Evolutionary conservation across 306 rosid genomes (phyloP).

Genomic region (Trichosanthes truncata): DNA sequence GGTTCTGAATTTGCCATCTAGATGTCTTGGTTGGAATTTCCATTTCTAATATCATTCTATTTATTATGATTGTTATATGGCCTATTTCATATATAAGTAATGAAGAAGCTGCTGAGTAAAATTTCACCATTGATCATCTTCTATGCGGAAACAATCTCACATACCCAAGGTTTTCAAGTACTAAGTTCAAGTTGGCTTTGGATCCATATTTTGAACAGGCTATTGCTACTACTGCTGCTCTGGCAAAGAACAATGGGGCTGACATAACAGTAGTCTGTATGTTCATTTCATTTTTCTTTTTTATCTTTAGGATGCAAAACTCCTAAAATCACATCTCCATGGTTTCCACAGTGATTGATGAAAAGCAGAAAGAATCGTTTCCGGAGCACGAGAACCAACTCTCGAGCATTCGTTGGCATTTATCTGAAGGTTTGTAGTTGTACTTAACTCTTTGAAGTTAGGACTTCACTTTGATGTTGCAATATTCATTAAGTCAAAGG

Average conservation of each 20-base stretch:
- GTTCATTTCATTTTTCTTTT: conserved; percentile 8
- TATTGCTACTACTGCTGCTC: conserved; percentile 60
- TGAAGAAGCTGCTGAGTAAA: background rate
- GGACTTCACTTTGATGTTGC: background rate
- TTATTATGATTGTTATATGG: background rate
- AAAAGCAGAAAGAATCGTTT: conserved; percentile 61
- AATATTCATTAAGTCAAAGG: conserved; percentile 1
- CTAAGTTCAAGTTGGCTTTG: background rate
- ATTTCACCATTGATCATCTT: background rate
- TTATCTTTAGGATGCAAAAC: conserved; percentile 9
- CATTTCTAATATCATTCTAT: background rate
- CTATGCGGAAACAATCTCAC: background rate
- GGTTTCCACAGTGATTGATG: conserved; percentile 71
- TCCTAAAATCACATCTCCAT: conserved; percentile 9
- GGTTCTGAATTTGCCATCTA: background rate
- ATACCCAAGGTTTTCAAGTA: background rate
- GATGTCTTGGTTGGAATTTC: background rate
- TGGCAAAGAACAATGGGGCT: conserved; percentile 85
- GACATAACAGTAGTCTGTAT: conserved; percentile 90
- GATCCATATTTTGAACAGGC: conserved; percentile 32
- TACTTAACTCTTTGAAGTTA: background rate
- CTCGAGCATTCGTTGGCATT: conserved; percentile 84
- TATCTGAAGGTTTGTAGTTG: conserved; percentile 70
- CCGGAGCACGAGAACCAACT: conserved; percentile 82
- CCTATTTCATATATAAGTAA: background rate